A percentile compares a stretch with the other conserved stretches of the same genome.
Conservation (phyloP, 306 rosid species). For the Alnus glutinosa region DNA sequence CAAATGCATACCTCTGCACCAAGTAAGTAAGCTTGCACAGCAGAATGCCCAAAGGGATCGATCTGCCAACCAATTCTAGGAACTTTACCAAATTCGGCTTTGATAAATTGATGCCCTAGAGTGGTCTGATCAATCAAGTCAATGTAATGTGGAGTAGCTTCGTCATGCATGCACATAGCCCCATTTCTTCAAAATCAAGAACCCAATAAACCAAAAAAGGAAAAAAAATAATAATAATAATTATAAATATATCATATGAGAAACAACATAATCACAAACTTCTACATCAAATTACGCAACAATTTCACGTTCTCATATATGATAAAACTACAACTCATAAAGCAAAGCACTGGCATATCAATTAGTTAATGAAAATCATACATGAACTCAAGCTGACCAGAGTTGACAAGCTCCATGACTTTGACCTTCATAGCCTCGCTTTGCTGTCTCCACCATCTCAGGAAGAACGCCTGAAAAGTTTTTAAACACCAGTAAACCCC, state of each 20-base stretch:
- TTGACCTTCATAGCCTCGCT: constrained; percentile 54
- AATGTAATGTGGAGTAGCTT: constrained; percentile 80
- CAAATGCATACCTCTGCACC: constrained; percentile 68
- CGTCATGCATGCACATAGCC: constrained; percentile 89
- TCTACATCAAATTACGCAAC: not conserved
- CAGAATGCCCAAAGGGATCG: constrained; percentile 85
- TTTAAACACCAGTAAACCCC: constrained; percentile 11
- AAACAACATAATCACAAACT: not conserved
- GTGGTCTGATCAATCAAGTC: constrained; percentile 89
- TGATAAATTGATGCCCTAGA: constrained; percentile 69
- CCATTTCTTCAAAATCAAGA: constrained; percentile 61
- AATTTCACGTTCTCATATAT: constrained; percentile 19
- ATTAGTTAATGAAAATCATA: constrained; percentile 29
- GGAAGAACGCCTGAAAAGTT: constrained; percentile 63
- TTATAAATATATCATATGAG: no score
- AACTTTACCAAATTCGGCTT: constrained; percentile 58
- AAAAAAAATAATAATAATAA: not conserved
- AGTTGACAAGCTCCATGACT: constrained; percentile 71
- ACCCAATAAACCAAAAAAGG: constrained; percentile 13
- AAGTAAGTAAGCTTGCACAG: constrained; percentile 84
- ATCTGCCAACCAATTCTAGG: constrained; percentile 95
- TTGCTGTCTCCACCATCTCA: constrained; percentile 92
- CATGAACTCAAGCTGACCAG: constrained; percentile 90
- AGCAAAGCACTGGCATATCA: constrained; percentile 13
- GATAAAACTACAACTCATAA: constrained; percentile 1